A percentile compares a stretch with the other conserved stretches of the same genome.
phyloP scores from a whole-genome alignment of 208 protist species.

The Leishmania turanica region DNA sequence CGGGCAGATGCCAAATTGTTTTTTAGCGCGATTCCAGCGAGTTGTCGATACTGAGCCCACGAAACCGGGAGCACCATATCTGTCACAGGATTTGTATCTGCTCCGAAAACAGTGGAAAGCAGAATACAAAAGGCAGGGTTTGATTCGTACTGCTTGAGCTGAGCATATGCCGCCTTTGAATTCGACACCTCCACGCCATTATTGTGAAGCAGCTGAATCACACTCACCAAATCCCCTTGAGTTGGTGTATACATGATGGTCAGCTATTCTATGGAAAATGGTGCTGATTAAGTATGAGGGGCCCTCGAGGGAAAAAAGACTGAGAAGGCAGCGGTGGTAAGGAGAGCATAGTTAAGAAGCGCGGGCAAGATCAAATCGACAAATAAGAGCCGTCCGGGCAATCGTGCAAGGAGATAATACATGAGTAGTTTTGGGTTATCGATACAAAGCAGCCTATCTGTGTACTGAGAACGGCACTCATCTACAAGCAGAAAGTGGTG shows the following conservation, averaged over 20 bases:
- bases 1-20: constrained; percentile 76
- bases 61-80: constrained; percentile 44
- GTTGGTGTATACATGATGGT: constrained; percentile 48
- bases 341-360: not conserved
- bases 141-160: constrained; percentile 78
- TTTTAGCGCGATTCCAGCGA: constrained; percentile 86
- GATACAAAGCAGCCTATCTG: not conserved
- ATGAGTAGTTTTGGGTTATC: not conserved
- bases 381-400: not conserved
- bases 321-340: not conserved
- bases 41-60: constrained; percentile 73
- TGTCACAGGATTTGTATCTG: constrained; percentile 52
- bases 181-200: constrained; percentile 86
- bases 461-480: not conserved
- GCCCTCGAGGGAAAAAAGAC: constrained; percentile 7
- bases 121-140: constrained; percentile 85
- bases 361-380: not conserved
- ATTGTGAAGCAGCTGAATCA: constrained; percentile 79
- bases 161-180: constrained; percentile 79
- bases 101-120: constrained; percentile 65
- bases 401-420: not conserved
- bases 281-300: not conserved
- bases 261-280: not conserved
- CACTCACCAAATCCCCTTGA: constrained; percentile 55
- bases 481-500: not conserved